Percentiles rank a stretch among this genome's conserved stretches.
phyloP scores from a whole-genome alignment of 1,284 basidiomycete genomes.

The Cryptococcus wingfieldii region DNA sequence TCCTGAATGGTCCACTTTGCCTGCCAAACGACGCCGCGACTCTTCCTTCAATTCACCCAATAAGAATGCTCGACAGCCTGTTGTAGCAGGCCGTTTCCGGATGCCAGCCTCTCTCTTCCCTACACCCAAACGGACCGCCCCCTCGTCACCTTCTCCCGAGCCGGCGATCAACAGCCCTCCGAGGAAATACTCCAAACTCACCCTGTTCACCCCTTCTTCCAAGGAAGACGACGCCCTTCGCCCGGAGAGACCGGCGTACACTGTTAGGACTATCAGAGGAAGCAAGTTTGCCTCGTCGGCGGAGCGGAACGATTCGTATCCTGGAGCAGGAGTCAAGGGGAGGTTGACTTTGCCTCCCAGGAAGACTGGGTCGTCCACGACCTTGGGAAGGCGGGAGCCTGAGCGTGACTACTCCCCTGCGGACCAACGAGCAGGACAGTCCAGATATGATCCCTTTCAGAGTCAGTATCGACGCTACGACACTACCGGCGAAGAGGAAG shows the following conservation, averaged over 20 bases:
- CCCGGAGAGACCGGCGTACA: neutral
- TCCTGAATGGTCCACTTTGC: neutral
- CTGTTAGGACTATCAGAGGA: neutral
- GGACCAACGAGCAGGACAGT: neutral
- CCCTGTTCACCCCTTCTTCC: constrained; percentile 1
- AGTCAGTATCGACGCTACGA: neutral
- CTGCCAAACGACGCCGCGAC: neutral
- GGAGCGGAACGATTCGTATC: neutral
- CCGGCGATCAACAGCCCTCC: neutral
- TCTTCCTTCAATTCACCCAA: neutral
- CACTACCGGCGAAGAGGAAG: neutral
- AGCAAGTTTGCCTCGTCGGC: neutral
- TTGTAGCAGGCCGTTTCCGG: neutral
- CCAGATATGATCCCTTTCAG: neutral
- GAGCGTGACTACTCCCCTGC: neutral
- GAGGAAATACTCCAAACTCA: neutral
- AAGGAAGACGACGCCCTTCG: neutral
- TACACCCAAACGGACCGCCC: neutral
- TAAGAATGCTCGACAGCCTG: neutral
- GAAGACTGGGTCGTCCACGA: neutral
- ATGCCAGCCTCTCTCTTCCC: neutral
- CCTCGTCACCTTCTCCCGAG: neutral
- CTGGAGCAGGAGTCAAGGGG: neutral
- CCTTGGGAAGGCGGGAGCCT: neutral
- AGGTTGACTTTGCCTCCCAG: neutral